Base-by-base conservation (phyloP, 2,329 filamentous ascomycete species). In the Claviceps digitariae region DNA sequence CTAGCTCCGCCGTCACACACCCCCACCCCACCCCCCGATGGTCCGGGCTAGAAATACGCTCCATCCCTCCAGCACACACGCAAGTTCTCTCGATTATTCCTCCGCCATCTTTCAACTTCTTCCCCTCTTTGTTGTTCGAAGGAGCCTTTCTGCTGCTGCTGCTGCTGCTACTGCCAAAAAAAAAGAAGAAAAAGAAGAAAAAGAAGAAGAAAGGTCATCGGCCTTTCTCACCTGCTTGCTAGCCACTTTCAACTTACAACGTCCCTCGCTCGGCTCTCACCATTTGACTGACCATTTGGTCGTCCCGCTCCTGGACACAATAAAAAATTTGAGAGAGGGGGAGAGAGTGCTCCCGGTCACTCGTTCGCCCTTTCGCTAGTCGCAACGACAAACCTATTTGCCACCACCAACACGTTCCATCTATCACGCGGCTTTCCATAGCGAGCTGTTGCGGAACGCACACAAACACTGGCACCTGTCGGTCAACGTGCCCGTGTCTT, bases 401-500 rank as follows among this genome's bases (percentile, higher is more conserved):
- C 23, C 8, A 25, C 15, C 38, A 51, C 20, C n/a, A 51, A 31
- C n/a, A 48, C 46, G 12, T 36, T 13, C 15, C 21, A 10, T 47
- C 20, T 12, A 15, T n/a, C 36, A n/a, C 36, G 27, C 45, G n/a
- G 13, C 45, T 48, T 36, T 21, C 3, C 51, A n/a, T 23, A 36
- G 10, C 34, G 12, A 44, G 25, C 40, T 44, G 25, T 23, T 21
- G 34, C 43, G 34, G 36, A 34, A 34, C 52, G 43, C 38, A 58
- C 56, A 58, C 57, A 60, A 55, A 57, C 59, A 59, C 61, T 53
- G 58, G 57, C 62, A 57, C 53, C 51, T n/a, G 29, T 17, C 13
- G 46, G 46, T 31, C 52, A 44, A 49, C 57, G 66, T 69, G 66
- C 59, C 60, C 66, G 69, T 70, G 67, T 66, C 63, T 62, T 59